phyloP scores from a whole-genome alignment of 768 basidiomycete genomes.

The Termitomyces titanicus region DNA sequence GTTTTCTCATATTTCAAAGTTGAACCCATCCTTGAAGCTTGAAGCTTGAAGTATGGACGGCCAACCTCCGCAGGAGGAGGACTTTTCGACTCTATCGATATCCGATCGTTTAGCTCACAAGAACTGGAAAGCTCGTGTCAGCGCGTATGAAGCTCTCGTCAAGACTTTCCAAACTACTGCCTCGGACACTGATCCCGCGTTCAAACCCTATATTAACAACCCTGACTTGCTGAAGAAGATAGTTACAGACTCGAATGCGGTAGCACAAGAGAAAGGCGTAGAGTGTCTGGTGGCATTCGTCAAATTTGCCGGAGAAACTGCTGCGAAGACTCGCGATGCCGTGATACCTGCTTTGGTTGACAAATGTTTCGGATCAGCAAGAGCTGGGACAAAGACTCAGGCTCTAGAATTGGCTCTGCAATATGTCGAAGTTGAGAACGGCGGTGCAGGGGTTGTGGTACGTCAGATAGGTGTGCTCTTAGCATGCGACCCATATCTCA shows the following conservation, averaged over 20 bases:
- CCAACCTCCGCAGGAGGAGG: constrained; percentile 88
- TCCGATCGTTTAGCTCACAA: constrained; percentile 86
- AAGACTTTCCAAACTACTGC: constrained; percentile 85
- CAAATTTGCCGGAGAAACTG: constrained; percentile 88
- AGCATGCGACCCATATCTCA: constrained; percentile 21
- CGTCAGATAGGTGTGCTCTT: constrained; percentile 35
- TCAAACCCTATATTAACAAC: constrained; percentile 83
- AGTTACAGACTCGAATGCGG: constrained; percentile 88
- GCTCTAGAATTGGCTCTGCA: constrained; percentile 83
- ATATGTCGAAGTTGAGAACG: constrained; percentile 93
- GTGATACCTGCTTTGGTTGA: constrained; percentile 93
- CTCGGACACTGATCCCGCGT: constrained; percentile 91
- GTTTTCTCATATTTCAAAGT: constrained; percentile 9
- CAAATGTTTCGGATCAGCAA: constrained; percentile 89
- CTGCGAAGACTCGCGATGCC: constrained; percentile 72
- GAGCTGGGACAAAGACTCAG: constrained; percentile 86
- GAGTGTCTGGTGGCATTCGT: constrained; percentile 85
- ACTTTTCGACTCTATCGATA: constrained; percentile 79
- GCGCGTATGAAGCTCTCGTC: constrained; percentile 85
- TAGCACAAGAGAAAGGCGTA: constrained; percentile 96
- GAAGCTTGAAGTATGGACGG: constrained; percentile 90
- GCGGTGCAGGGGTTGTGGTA: constrained; percentile 84
- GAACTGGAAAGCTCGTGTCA: constrained; percentile 98
- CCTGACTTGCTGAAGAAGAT: constrained; percentile 82
- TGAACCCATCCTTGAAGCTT: constrained; percentile 8